Evolutionary conservation across 768 basidiomycete genomes (phyloP), one percentile per base, ranked within the genome.

Genomic region (Phylloporus sp.): DNA sequence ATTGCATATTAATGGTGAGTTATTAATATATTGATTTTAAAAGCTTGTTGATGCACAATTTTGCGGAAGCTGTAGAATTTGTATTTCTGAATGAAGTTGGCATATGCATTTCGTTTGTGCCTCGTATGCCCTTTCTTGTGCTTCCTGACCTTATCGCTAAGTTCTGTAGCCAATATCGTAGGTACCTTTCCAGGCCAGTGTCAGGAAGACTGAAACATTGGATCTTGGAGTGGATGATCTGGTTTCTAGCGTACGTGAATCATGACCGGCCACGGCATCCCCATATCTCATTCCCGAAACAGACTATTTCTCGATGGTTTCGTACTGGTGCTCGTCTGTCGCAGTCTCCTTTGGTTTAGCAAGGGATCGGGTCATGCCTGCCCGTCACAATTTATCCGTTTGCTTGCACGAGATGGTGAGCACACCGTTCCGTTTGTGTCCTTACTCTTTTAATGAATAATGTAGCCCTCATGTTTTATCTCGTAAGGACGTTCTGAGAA

Each of bases 401-500:
- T 48, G 1, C 54, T 56, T 5, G 16, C 31, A 5, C 49, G 50
- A 40, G 55, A 58, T n/a, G n/a, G 55, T 56, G 32, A 56, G 54
- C 15, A 39, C 23, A 50, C 47, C 45, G 29, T 7, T 63, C 63
- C 22, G 66, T 69, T 27, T 61, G 63, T 46, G 13, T 67, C 44
- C 49, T 67, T 1, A 69, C 68, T 6, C 10, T 69, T 26, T 20
- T 49, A 5, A 55, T 63, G 49, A 68, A 67, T 16, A 23, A 18
- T 31, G 31, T 6, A 42, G 40, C 27, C 23, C 0, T 36, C 20
- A 18, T 45, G 10, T 50, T 50, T 38, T 50, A 50, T 31, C 4
- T 38, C 10, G 49, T 50, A 29, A 45, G 49, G 12, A 8, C 27
- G n/a, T 27, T 9, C 18, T 28, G 34, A 34, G n/a, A 9, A 13